Base-by-base conservation (phyloP, 768 basidiomycete species). In the Boletellus ananiceps region DNA sequence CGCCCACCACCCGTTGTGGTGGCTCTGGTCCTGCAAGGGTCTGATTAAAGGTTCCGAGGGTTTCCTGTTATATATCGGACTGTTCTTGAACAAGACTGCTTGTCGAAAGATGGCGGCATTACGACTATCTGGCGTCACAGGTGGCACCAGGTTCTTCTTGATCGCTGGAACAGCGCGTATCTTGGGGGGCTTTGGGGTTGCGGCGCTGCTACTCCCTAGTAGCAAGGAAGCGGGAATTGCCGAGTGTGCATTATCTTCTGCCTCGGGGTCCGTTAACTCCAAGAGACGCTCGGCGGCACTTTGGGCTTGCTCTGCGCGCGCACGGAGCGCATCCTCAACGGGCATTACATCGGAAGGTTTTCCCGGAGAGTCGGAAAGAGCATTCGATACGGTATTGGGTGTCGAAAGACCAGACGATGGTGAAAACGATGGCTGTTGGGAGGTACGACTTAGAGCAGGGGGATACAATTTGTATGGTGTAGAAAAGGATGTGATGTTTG, bases 281-380 rank as follows among this genome's bases (percentile, higher is more conserved):
- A 95, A 65, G 23, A 97, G 69, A 42, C 90, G 79, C 63, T 91
- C 86, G 0, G 94, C 94, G 8, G 93, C 89, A 62, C 90, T 93
- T 64, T 93, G 90, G 0, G 94, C 94, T 63, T 96, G 94, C 57
- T 89, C 88, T 2, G 94, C 93, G 45, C 89, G 81, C 2, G 89
- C 89, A 38, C 84, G 79, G 57, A 95, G 67, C 27, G 85, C 91
- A 62, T 95, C 93, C 60, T 94, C 93, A 4, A 93, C 72, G 16
- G 79, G 78, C 12, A 82, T 73, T 40, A 34, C 13, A 71, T 72
- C 44, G 56, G 76, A 64, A 55, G 74, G 72, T 55, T 77, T 70
- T 47, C 64, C 54, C 44, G 69, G 55, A 3, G 82, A 80, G 21
- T 78, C 79, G 0, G 84, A 86, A 34, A 84, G 65, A 2, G 83